Evolutionary conservation across 2,329 filamentous ascomycete genomes (phyloP).

Genomic region (Byssothecium circinans): DNA sequence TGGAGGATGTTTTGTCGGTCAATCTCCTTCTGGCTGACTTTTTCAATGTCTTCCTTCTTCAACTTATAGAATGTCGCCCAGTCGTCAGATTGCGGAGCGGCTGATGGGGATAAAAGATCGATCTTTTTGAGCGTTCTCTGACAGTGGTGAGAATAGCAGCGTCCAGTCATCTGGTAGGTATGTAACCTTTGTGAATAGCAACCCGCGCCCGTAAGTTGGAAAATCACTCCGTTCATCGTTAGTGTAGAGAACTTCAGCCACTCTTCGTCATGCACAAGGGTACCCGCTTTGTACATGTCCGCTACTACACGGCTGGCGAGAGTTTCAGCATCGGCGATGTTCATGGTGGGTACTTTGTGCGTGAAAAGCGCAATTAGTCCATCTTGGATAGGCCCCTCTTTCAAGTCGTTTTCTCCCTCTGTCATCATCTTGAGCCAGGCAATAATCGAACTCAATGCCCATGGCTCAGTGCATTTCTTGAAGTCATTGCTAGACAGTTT

Average conservation of each 20-base stretch:
- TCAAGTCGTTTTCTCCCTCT: constrained; percentile 86
- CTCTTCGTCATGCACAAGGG: constrained; percentile 86
- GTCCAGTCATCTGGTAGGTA: constrained; percentile 64
- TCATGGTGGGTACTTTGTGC: constrained; percentile 96
- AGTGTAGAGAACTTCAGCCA: constrained; percentile 92
- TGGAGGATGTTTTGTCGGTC: constrained; percentile 92
- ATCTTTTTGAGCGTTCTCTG: constrained; percentile 94
- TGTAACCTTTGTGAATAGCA: constrained; percentile 90
- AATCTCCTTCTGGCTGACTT: constrained; percentile 79
- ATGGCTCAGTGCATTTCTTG: constrained; percentile 82
- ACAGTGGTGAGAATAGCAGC: constrained; percentile 94
- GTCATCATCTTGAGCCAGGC: constrained; percentile 86
- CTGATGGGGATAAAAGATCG: constrained; percentile 75
- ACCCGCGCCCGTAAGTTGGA: constrained; percentile 86
- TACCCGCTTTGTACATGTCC: constrained; percentile 76
- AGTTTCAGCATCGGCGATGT: constrained; percentile 91
- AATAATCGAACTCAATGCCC: constrained; percentile 88
- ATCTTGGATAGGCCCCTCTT: constrained; percentile 80
- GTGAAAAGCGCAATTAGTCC: constrained; percentile 88
- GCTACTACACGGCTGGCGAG: constrained; percentile 76
- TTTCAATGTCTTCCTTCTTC: constrained; percentile 72
- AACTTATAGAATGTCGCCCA: constrained; percentile 91
- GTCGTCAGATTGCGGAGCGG: constrained; percentile 68
- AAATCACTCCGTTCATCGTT: constrained; percentile 83
- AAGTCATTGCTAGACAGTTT: constrained; percentile 83